These are phyloP conservation scores for Botrytis deweyae DNA, from an alignment of 2,329 filamentous ascomycete genomes.

Conservation along the genomic window DNA sequence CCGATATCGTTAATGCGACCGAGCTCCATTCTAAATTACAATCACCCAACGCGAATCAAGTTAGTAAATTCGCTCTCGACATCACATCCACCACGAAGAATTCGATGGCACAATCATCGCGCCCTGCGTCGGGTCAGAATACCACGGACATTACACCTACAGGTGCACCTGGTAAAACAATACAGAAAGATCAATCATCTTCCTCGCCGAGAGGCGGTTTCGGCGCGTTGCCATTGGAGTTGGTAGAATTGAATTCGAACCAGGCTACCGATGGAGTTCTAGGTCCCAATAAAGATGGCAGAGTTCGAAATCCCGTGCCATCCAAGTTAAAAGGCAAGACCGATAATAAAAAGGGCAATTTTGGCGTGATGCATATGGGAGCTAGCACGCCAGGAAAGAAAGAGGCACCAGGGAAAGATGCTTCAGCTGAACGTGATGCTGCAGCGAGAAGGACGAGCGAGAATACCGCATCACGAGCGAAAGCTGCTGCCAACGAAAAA, in stretches of 20 bases:
- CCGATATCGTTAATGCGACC: constrained; percentile 22
- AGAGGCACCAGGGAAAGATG: constrained; percentile 39
- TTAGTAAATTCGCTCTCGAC: constrained; percentile 16
- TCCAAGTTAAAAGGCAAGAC: constrained; percentile 61
- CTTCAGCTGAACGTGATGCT: constrained; percentile 54
- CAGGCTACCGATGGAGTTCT: constrained; percentile 35
- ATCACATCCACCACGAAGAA: constrained; percentile 10
- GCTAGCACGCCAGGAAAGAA: constrained; percentile 43
- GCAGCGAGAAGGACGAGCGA: constrained; percentile 63
- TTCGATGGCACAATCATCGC: constrained; percentile 29
- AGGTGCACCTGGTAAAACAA: constrained; percentile 26
- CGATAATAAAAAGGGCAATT: constrained; percentile 57
- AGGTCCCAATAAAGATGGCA: constrained; percentile 47
- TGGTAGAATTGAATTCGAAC: constrained; percentile 48
- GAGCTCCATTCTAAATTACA: constrained; percentile 25
- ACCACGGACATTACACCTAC: constrained; percentile 26
- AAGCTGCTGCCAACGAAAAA: constrained; percentile 53
- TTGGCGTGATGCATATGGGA: constrained; percentile 62
- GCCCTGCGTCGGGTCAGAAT: constrained; percentile 33
- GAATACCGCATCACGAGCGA: constrained; percentile 58
- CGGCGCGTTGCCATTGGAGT: constrained; percentile 50
- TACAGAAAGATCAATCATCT: constrained; percentile 28
- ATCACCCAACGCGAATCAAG: constrained; percentile 20
- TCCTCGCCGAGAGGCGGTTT: constrained; percentile 40
- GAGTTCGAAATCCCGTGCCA: constrained; percentile 58